phyloP scores from a whole-genome alignment of 2,329 filamentous ascomycete genomes.

The Ophiostoma sp. region DNA sequence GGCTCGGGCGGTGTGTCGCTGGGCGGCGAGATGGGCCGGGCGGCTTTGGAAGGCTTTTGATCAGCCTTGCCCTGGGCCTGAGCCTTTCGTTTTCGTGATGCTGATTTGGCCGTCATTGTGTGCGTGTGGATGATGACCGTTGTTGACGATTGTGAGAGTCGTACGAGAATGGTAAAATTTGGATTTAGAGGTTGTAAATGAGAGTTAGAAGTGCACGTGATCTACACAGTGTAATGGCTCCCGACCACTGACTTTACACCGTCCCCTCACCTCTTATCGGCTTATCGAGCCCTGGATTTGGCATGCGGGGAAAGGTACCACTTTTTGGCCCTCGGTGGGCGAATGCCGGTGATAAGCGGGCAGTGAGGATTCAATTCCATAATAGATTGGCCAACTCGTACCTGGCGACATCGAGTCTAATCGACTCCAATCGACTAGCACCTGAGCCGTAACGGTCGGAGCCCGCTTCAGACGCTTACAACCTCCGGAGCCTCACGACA shows the following conservation, averaged over 20 bases:
- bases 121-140: no score
- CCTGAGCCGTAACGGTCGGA: neutral
- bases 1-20: constrained; percentile 41
- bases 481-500: neutral
- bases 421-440: neutral
- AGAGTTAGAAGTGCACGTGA: neutral
- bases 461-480: neutral
- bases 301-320: neutral
- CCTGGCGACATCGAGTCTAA: neutral
- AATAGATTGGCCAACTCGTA: neutral
- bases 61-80: constrained; percentile 30
- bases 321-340: neutral
- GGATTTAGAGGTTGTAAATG: neutral
- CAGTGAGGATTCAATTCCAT: neutral
- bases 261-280: neutral
- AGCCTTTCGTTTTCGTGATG: constrained; percentile 48
- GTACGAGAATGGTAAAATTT: neutral
- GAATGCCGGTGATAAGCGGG: constrained; percentile 16
- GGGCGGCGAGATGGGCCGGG: constrained; percentile 38
- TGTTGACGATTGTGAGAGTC: neutral
- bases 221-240: neutral
- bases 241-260: neutral
- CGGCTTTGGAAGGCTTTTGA: constrained; percentile 1
- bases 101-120: constrained; percentile 38
- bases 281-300: neutral